Conservation (phyloP, 441 rosid genomes). For the Biscutella auriculata region DNA sequence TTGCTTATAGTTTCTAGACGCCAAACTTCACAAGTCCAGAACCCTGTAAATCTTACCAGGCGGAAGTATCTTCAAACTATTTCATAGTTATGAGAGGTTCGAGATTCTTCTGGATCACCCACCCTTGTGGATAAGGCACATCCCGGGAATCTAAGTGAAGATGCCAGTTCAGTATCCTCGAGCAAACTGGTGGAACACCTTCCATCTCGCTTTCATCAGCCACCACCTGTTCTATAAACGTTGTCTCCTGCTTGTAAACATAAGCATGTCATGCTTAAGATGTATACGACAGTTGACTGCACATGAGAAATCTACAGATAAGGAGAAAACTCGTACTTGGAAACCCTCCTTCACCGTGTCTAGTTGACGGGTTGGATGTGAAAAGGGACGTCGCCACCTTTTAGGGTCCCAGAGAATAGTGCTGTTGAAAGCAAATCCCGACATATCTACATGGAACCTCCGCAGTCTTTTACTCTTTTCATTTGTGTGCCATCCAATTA, state of each 20-base stretch:
- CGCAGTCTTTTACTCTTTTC: conserved; percentile 82
- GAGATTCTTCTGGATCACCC: conserved; percentile 62
- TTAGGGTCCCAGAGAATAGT: conserved; percentile 87
- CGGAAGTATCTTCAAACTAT: conserved; percentile 20
- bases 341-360: conserved; percentile 87
- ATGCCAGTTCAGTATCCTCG: conserved; percentile 84
- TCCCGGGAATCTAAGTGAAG: conserved; percentile 60
- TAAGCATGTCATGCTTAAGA: neutral
- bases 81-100: conserved; percentile 38
- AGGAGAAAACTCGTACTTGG: conserved; percentile 38
- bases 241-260: conserved; percentile 47
- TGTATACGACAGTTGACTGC: neutral
- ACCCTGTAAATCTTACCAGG: conserved; percentile 12
- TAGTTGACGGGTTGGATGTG: conserved; percentile 51
- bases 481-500: conserved; percentile 92
- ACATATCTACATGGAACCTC: conserved; percentile 93
- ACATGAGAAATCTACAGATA: neutral
- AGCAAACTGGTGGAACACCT: conserved; percentile 57
- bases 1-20: neutral
- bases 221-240: conserved; percentile 81
- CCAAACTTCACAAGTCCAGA: neutral
- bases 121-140: conserved; percentile 62
- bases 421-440: conserved; percentile 94
- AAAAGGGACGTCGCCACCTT: conserved; percentile 52
- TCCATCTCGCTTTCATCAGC: conserved; percentile 94